These are phyloP conservation scores for Annulohypoxylon moriforme DNA, from an alignment of 495 filamentous ascomycete species.

Conservation along the genomic window DNA sequence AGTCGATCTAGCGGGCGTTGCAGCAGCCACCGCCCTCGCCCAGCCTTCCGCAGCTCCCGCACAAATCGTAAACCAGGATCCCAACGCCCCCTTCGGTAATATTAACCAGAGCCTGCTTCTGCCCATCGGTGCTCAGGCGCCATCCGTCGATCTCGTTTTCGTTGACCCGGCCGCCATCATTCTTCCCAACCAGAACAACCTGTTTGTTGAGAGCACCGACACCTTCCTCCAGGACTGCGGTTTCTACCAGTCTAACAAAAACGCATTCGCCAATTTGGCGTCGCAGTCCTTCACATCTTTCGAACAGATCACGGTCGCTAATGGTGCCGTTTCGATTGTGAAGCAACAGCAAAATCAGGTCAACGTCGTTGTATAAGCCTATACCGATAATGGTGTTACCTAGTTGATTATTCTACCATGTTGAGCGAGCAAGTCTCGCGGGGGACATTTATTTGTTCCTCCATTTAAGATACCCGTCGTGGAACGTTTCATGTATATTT, in stretches of 20 bases:
- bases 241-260: slow-evolving; percentile 39
- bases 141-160: slow-evolving; percentile 47
- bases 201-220: slow-evolving; percentile 49
- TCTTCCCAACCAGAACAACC: slow-evolving; percentile 36
- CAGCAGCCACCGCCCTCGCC: slow-evolving; percentile 26
- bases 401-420: not conserved
- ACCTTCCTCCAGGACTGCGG: slow-evolving; percentile 50
- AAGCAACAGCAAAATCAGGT: slow-evolving; percentile 30
- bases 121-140: slow-evolving; percentile 44
- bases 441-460: not conserved
- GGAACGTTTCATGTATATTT: slow-evolving; percentile 17
- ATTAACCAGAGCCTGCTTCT: slow-evolving; percentile 48
- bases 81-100: slow-evolving; percentile 42
- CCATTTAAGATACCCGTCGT: slow-evolving; percentile 35
- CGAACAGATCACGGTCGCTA: slow-evolving; percentile 31
- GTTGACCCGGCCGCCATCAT: slow-evolving; percentile 53
- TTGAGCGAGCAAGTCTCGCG: slow-evolving; percentile 14
- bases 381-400: not conserved
- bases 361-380: slow-evolving; percentile 13
- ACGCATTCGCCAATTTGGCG: slow-evolving; percentile 38
- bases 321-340: slow-evolving; percentile 30
- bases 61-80: slow-evolving; percentile 31
- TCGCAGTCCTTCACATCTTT: slow-evolving; percentile 33
- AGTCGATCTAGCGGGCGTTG: slow-evolving; percentile 32
- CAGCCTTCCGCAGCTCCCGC: slow-evolving; percentile 30